Evolutionary conservation across 2,329 filamentous ascomycete genomes (phyloP), one percentile per base, ranked within the genome.

Genomic region (Sclerotinia minor): DNA sequence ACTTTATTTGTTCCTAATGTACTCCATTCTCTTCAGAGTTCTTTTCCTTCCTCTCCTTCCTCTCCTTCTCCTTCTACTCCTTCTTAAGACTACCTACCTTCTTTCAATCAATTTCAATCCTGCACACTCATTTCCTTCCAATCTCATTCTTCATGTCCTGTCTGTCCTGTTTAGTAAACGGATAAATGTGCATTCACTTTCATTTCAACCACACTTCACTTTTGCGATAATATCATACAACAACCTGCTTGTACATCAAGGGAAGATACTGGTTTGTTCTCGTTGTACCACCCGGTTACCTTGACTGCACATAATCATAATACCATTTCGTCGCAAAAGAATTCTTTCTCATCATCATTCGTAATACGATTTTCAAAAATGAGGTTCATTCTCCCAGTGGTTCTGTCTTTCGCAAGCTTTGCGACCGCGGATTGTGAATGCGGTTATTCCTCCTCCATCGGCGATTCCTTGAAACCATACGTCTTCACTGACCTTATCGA

Each of bases 401-500:
- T 55, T 35, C 26, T 67, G 11, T 47, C 21, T 17, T 32, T 67
- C 50, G 57, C 38, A 35, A 38, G 49, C 17, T 38, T 63, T 47
- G 65, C 65, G 15, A 47, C 49, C 19, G 66, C 59, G 44, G 66
- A 83, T 70, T 94, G 91, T 79, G 85, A 90, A 73, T 94, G 91
- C 75, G 91, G 91, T 64, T 94, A 92, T 77, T 83, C 83, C 3
- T 78, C 88, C 55, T 81, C 80, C 69, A 78, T 81, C 50, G 81
- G 80, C n/a, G 75, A 55, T 29, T 53, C 69, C 24, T 32, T 78
- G 57, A 78, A 79, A 38, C 74, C 78, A 58, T 78, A 81, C 52
- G 75, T 90, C 64, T 93, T 91, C 76, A 92, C 89, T 2, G 87
- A 93, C 69, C 75, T 87, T 15, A 78, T 92, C 64, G 90, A 93